Evolutionary conservation across 805 yeast species (phyloP), one percentile per base, ranked within the genome.

Genomic region (Zygoascus biomembranicola): DNA sequence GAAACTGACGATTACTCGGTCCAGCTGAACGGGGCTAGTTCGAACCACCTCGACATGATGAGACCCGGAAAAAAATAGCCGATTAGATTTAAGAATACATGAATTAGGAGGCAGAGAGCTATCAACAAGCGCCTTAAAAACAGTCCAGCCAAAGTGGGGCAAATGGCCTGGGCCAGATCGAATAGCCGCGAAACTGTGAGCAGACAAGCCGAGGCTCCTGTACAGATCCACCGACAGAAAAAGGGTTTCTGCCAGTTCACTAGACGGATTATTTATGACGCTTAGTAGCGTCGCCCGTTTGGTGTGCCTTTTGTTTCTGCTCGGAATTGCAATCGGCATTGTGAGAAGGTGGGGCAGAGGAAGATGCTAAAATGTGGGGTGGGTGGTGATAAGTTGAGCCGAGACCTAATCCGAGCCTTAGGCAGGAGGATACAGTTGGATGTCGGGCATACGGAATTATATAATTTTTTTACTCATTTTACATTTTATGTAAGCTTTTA

Each of bases 1-100:
- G 6, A 78, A 71, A 5, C 72, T 69, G 2, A 77, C 58, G 11
- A 82, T 69, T 10, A 66, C 61, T 5, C 62, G 63, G 0, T 73
- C 70, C 26, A 84, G 71, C 6, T 31, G 41, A 9, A 55, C 50
- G 1, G 67, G 62, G 6, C 42, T 47, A 14, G 57, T 58, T 10
- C 53, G 16, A 20, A 32, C 26, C 31, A 57, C 41, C 18, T 51
- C 47, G 56, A 59, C 14, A 64, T 49, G 11, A 52, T 48, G 47
- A 56, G 55, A 5, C 53, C 16, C 37, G 23, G 26, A 23, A 47
- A 43, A 14, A 28, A 50, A n/a, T 19, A 42, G 31, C 23, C 32
- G 37, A 26, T 32, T 16, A 41, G 43, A 31, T 31, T 55, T 18
- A 13, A 56, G 14, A 20, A 46, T 50, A 20, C 57, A 54, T 2